Percentiles rank a stretch among this genome's conserved stretches.
Evolutionary conservation across 139 green algal genomes (phyloP).

Genomic region (Spirogloea muscicola): DNA sequence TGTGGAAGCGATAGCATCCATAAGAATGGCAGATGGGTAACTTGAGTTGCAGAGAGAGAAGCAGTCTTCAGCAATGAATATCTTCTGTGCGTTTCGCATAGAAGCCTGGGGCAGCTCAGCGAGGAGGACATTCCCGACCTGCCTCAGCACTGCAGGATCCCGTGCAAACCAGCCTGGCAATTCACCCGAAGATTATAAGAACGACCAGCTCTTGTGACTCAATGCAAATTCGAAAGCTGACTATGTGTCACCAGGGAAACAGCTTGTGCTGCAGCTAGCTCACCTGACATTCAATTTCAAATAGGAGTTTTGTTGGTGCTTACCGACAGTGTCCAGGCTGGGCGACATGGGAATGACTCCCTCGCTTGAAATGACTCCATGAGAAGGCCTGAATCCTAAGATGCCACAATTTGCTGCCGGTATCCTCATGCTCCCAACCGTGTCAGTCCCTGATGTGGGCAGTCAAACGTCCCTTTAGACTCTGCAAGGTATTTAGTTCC

Average conservation of each 20-base stretch:
- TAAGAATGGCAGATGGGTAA: too few species aligned
- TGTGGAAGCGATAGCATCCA: too few species aligned
- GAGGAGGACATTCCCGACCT: conserved; percentile 33
- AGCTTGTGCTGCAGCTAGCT: too few species aligned
- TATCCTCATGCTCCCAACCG: conserved; percentile 79
- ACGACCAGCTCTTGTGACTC: neutral
- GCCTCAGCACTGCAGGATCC: conserved; percentile 21
- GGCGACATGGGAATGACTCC: conserved; percentile 30
- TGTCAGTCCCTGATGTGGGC: conserved; percentile 78
- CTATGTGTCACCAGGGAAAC: too few species aligned
- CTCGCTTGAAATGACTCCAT: conserved; percentile 60
- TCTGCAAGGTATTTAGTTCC: neutral
- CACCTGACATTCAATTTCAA: neutral
- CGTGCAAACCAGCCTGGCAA: conserved; percentile 30
- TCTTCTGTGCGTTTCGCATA: neutral
- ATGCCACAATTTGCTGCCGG: conserved; percentile 84
- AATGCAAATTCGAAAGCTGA: too few species aligned
- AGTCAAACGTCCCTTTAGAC: neutral
- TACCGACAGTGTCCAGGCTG: conserved; percentile 42
- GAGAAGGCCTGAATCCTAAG: conserved; percentile 77
- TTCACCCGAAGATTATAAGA: neutral
- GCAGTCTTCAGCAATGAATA: conserved; percentile 35
- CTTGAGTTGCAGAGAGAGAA: conserved; percentile 37
- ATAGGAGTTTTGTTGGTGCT: neutral
- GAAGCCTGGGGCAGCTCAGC: conserved; percentile 7